Evolutionary conservation across 306 rosid species (phyloP).

Genomic region (Quercus glauca): DNA sequence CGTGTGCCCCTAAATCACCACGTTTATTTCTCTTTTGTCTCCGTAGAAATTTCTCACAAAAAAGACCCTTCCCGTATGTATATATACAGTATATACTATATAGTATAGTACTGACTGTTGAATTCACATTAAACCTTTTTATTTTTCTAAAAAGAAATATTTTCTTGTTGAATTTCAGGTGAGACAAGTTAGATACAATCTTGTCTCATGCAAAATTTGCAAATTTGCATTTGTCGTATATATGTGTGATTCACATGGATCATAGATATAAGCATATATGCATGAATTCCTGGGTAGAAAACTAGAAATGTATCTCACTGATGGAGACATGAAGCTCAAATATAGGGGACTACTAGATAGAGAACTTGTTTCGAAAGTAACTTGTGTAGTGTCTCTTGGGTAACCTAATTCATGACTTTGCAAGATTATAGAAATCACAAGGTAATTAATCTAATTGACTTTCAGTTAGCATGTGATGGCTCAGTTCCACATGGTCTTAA

Average conservation of each 20-base stretch:
- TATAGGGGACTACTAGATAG: slow-evolving; percentile 5
- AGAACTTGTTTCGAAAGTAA: slow-evolving; percentile 2
- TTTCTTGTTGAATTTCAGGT: neutral
- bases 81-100: neutral
- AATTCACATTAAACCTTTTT: slow-evolving; percentile 7
- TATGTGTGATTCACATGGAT: neutral
- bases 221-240: neutral
- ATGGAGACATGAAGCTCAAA: slow-evolving; percentile 12
- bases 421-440: slow-evolving; percentile 14
- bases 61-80: slow-evolving; percentile 14
- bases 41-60: slow-evolving; percentile 20
- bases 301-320: neutral
- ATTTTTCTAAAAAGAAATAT: neutral
- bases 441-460: slow-evolving; percentile 9
- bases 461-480: neutral
- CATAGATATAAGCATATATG: too few relatives aligned
- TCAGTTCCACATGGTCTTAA: neutral
- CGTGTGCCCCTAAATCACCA: neutral
- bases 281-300: neutral
- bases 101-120: slow-evolving; percentile 3
- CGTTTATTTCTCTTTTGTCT: slow-evolving; percentile 1
- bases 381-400: slow-evolving; percentile 30
- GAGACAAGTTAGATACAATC: neutral
- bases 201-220: neutral
- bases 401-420: slow-evolving; percentile 52